Evolutionary conservation across 169 alveolate genomes (phyloP), one percentile per base, ranked within the genome.

Genomic region (Cryptosporidium ubiquitum): DNA sequence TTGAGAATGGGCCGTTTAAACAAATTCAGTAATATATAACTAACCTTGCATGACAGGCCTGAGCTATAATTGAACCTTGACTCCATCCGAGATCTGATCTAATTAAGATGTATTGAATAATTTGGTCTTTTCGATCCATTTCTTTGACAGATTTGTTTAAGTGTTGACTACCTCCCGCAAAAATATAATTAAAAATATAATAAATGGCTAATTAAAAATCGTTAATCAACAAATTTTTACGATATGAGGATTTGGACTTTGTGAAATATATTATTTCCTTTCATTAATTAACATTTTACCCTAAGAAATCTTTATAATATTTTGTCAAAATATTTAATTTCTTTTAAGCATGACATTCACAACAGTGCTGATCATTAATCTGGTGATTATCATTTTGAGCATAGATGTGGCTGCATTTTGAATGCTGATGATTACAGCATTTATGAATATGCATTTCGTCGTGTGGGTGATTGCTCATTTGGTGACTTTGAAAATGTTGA

Each of bases 31-130:
- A 55, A n/a, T 26, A 26, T 23, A 1, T 26, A 55, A 44, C 89
- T 29, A 58, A 79, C 89, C 89, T 79, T 60, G 95, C 95, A 29
- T 93, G 95, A 52, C 94, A 91, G 20, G 94, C 94, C 85, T 93
- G 95, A 9, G 95, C 94, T 12, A 86, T 71, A 40, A 93, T 69
- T 9, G 95, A 93, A 33, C 95, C 95, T 26, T 60, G 12, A 9
- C 86, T 91, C 95, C 95, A 93, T 31, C 70, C 70, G 23, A 86
- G 85, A 68, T 44, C 92, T 57, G 70, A 79, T 69, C 95, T 86
- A n/a, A 93, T 35, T 40, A 93, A 70, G 14, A 93, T 86, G 33
- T 93, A 93, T 84, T 93, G 95, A 35, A 93, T 73, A 16, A 93
- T 79, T 37, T 58, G 74, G 33, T 79, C 89, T 20, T 52, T 29